Evolutionary conservation across 2,329 filamentous ascomycete genomes (phyloP).

Genomic region (Ophiostoma quercus): DNA sequence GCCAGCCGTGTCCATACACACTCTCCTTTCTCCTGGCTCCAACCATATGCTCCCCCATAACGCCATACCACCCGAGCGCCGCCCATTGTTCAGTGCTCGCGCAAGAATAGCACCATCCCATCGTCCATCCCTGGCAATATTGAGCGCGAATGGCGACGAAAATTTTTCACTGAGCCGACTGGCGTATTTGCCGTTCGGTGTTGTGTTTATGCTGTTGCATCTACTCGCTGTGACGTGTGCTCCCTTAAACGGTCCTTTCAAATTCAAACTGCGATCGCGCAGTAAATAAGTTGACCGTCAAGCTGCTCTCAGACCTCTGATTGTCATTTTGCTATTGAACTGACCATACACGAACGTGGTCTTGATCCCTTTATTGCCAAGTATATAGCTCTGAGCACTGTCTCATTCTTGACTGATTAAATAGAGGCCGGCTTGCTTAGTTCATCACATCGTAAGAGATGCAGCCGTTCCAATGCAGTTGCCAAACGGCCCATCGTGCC

Average conservation of each 20-base stretch:
- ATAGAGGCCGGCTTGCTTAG: no score
- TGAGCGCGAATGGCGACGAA: slow-evolving; percentile 14
- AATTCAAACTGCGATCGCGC: background rate
- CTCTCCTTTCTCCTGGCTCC: background rate
- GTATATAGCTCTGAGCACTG: no score
- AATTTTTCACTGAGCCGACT: slow-evolving; percentile 1
- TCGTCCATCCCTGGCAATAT: background rate
- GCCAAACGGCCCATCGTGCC: slow-evolving; percentile 9
- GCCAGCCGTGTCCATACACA: background rate
- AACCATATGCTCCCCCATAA: background rate
- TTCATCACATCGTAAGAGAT: background rate
- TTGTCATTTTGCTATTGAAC: background rate
- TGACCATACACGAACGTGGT: background rate
- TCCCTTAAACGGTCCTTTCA: background rate
- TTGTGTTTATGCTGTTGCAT: background rate
- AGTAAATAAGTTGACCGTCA: background rate
- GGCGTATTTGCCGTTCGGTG: background rate
- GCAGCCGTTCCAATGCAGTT: slow-evolving; percentile 7
- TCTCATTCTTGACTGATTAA: no score
- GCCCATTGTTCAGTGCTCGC: background rate
- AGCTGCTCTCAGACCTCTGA: no score
- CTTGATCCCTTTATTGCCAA: background rate
- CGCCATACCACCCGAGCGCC: background rate
- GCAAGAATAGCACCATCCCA: slow-evolving; percentile 2
- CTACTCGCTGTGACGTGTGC: background rate